These are phyloP conservation scores for Coemansia sp. DNA, from an alignment of 192 early-diverging fungal genomes.

Conservation along the genomic window DNA sequence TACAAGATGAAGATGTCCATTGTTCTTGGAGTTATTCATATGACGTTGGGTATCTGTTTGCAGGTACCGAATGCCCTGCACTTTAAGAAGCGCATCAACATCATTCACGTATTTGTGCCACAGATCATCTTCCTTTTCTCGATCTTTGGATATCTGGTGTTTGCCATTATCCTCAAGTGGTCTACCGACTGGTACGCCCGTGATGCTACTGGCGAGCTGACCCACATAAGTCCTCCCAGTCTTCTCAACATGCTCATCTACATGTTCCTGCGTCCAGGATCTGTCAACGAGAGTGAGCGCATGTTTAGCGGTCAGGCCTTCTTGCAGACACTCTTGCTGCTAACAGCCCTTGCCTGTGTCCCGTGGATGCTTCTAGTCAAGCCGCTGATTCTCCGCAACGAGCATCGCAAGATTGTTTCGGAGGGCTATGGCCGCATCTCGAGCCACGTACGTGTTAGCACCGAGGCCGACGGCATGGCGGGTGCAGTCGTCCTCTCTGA, in stretches of 20 bases:
- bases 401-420: conserved; percentile 72
- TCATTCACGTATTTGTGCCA: conserved; percentile 86
- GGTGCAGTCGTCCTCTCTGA: conserved; percentile 56
- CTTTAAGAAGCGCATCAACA: conserved; percentile 77
- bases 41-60: conserved; percentile 92
- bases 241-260: conserved; percentile 98
- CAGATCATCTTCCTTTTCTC: conserved; percentile 90
- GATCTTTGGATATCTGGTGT: conserved; percentile 94
- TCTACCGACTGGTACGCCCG: conserved; percentile 80
- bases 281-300: conserved; percentile 60
- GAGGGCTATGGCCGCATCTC: conserved; percentile 73
- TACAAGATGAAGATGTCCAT: conserved; percentile 99
- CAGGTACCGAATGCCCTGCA: conserved; percentile 88
- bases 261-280: conserved; percentile 96
- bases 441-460: conserved; percentile 52
- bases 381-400: conserved; percentile 79
- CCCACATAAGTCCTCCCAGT: conserved; percentile 77
- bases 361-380: conserved; percentile 98
- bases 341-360: conserved; percentile 83
- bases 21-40: conserved; percentile 94
- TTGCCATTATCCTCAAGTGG: conserved; percentile 97
- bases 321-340: conserved; percentile 77
- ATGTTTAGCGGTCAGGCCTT: conserved; percentile 85
- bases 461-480: conserved; percentile 44
- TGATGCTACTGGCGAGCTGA: conserved; percentile 64